These are phyloP conservation scores for Pseudohalonectria lignicola DNA, from an alignment of 2,329 filamentous ascomycete genomes.

Conservation along the genomic window DNA sequence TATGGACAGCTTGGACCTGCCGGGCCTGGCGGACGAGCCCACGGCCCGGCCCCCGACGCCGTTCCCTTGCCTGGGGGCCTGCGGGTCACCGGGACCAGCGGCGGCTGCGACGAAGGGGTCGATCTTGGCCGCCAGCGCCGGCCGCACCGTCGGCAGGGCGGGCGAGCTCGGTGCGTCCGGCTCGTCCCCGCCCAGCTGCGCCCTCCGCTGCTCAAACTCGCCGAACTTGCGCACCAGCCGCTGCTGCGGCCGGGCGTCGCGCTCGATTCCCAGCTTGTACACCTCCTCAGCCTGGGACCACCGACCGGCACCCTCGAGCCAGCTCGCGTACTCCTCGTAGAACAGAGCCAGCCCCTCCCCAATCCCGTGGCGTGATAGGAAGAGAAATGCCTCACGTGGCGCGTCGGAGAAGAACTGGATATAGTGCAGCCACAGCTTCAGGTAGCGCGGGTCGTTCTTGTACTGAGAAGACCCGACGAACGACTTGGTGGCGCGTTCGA, in stretches of 20 bases:
- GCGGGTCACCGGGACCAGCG: slow-evolving; percentile 48
- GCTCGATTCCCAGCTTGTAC: slow-evolving; percentile 80
- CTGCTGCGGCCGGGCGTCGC: slow-evolving; percentile 72
- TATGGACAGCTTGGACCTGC: slow-evolving; percentile 75
- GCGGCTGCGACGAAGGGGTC: slow-evolving; percentile 63
- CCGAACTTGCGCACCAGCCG: slow-evolving; percentile 79
- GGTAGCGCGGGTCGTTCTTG: slow-evolving; percentile 87
- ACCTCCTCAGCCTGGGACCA: slow-evolving; percentile 93
- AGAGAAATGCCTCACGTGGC: slow-evolving; percentile 88
- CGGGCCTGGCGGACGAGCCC: slow-evolving; percentile 47
- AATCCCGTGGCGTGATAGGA: slow-evolving; percentile 77
- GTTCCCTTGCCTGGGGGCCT: slow-evolving; percentile 34
- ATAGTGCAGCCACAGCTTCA: slow-evolving; percentile 90
- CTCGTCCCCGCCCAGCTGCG: slow-evolving; percentile 39
- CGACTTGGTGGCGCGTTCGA: slow-evolving; percentile 85
- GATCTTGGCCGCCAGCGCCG: slow-evolving; percentile 73
- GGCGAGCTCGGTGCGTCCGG: slow-evolving; percentile 68
- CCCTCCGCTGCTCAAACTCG: slow-evolving; percentile 73
- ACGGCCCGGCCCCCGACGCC: slow-evolving; percentile 34
- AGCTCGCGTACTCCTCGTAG: slow-evolving; percentile 93
- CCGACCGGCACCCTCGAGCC: slow-evolving; percentile 73
- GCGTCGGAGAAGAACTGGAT: slow-evolving; percentile 86
- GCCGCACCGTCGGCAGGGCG: slow-evolving; percentile 71
- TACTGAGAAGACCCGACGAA: slow-evolving; percentile 82
- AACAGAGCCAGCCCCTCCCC: slow-evolving; percentile 82